Evolutionary conservation across 108 stramenopile species (phyloP), one percentile per base, ranked within the genome.

Genomic region (Schizochytrium sp.): DNA sequence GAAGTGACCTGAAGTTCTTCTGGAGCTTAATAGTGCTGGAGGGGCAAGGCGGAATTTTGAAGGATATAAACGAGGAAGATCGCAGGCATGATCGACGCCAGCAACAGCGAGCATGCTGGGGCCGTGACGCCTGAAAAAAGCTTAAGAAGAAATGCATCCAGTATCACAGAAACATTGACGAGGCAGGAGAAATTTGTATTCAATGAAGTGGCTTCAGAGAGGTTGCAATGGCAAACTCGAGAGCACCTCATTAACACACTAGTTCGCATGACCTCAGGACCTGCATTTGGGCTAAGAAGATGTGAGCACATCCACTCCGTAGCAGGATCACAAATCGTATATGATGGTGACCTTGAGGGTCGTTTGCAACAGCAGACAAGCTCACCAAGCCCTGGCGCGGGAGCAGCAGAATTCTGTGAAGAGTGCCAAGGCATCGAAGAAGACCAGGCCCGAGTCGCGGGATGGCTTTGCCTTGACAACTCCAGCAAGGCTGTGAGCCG

Each of bases 381-480:
- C 42, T 1, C 28, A 38, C 0, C 64, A 8, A 44, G 42, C 64
- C 42, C 15, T 38, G 42, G 19, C 64, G 5, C 28, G 28, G 10
- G 19, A 38, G 42, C 40, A 7, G 12, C 40, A 44, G 15, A 38
- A 7, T 38, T 69, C 5, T 69, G 64, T 2, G 64, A 69, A 69
- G 64, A 69, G 64, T 69, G 64, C 64, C 64, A 44, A 1, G 64
- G 42, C 42, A 44, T 69, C 12, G 64, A 69, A 7, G 64, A 69
- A 15, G 64, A 69, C 44, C 64, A 69, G 64, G 64, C 64, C 47
- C 76, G 76, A 47, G 53, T 83, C 53, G 76, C 76, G 5, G 76
- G 76, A n/a, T 83, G 76, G 76, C 76, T 83, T 17, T 49, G 50
- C 10, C 47, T 83, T 10, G 76, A 83, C 53, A 17, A 49, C 5